These are phyloP conservation scores for Verticillium isaacii DNA, from an alignment of 2,329 filamentous ascomycete species.

Conservation along the genomic window DNA sequence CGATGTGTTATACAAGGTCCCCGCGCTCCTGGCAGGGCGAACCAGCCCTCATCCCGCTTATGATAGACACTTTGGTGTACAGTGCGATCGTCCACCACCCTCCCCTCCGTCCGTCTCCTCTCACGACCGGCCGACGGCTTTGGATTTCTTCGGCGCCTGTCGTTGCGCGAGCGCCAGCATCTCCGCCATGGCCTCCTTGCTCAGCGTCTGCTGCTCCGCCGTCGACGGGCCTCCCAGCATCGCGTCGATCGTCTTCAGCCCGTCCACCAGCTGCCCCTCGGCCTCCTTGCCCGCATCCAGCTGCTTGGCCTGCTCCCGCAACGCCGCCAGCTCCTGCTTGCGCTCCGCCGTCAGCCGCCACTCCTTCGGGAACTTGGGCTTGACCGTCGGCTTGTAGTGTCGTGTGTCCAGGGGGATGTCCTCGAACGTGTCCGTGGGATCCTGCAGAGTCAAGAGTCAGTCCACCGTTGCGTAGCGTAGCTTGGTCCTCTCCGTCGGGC, in stretches of 20 bases:
- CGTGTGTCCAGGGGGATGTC: constrained; percentile 87
- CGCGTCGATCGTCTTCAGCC: constrained; percentile 41
- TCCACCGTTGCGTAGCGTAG: background rate
- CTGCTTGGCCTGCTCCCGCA: constrained; percentile 45
- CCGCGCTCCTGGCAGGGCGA: background rate
- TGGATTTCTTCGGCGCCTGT: background rate
- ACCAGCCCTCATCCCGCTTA: background rate
- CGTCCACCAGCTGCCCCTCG: constrained; percentile 54
- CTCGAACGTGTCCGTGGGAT: constrained; percentile 74
- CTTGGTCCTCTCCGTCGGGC: background rate
- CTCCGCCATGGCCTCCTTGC: constrained; percentile 22
- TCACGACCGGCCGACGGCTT: too few relatives aligned
- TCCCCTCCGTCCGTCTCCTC: background rate
- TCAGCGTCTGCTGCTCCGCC: constrained; percentile 16
- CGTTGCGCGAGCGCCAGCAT: constrained; percentile 17
- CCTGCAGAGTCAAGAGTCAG: constrained; percentile 31
- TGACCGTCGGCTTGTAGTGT: constrained; percentile 68
- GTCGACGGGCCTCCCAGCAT: constrained; percentile 20
- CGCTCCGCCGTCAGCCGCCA: constrained; percentile 77
- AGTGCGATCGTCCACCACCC: background rate
- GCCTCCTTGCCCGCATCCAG: constrained; percentile 51
- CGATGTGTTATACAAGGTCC: constrained; percentile 1
- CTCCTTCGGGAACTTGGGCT: constrained; percentile 69
- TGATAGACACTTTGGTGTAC: background rate
- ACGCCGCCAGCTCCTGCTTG: constrained; percentile 57